Evolutionary conservation across 2,329 filamentous ascomycete genomes (phyloP), one percentile per base, ranked within the genome.

Genomic region (Nothomitra cinnamomea): DNA sequence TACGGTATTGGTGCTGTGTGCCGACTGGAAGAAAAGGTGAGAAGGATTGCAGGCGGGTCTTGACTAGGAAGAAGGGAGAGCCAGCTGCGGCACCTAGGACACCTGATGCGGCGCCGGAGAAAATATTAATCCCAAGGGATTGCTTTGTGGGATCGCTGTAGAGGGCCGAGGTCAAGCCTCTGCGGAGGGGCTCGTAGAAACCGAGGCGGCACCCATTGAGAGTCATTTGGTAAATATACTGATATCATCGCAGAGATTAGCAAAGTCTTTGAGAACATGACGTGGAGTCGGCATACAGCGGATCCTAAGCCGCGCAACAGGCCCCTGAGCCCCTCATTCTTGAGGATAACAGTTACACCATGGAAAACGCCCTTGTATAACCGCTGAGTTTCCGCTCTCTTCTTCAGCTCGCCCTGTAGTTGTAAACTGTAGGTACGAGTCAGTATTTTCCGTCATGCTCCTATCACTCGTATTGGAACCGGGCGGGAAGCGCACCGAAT

Each of bases 51-150:
- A 98, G 74, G 43, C 92, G 80, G 2, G 92, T 98, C 75, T 98
- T 98, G 66, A 96, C 85, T 53, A 98, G 79, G 76, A 98, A 98
- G 70, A 98, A 96, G 1, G 92, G 92, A 53, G 87, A 94, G 40
- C 90, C 92, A 21, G 85, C 84, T n/a, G 85, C 85, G 7, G 90
- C 92, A 59, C 92, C 92, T 55, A 98, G 77, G 57, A 98, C 80
- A 53, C 92, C 92, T 2, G 88, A 95, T 12, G 79, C 73, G 19
- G 92, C 92, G 61, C 92, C 92, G 54, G 87, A 85, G 66, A 95
- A 83, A 73, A 98, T 87, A 71, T 98, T 98, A 69, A 96, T 78
- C 36, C 80, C 85, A 55, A 96, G 77, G 60, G 81, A 90, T 68
- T 98, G 92, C 25, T 82, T 77, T n/a, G 75, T 74, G 32, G 78